Conservation (phyloP, 163 green algal species). For the Volvox carteri region DNA sequence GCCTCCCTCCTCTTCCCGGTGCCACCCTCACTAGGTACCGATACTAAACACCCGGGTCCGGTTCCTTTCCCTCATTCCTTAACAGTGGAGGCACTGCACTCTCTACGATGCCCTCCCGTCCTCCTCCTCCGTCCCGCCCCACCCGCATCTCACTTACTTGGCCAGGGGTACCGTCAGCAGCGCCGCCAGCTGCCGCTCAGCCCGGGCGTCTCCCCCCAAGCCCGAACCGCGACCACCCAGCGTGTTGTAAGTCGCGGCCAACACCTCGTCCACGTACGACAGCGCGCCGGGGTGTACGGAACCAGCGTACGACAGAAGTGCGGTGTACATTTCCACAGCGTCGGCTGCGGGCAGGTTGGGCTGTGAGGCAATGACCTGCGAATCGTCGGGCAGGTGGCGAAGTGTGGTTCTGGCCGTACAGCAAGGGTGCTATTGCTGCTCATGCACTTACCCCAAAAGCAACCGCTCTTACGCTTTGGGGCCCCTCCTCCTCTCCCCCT, state of each 20-base stretch:
- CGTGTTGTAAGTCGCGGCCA: constrained; percentile 71
- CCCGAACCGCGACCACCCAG: constrained; percentile 58
- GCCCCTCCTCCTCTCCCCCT: too few relatives aligned
- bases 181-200: constrained; percentile 85
- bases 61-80: too few relatives aligned
- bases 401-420: too few relatives aligned
- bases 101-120: too few relatives aligned
- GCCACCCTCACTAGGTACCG: too few relatives aligned
- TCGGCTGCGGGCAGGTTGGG: constrained; percentile 57
- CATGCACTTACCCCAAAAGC: too few relatives aligned
- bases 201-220: constrained; percentile 70
- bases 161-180: constrained; percentile 87
- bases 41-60: too few relatives aligned
- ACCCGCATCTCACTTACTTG: constrained; percentile 18
- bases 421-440: too few relatives aligned
- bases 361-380: constrained; percentile 46
- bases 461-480: too few relatives aligned
- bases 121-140: too few relatives aligned
- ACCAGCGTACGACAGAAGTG: constrained; percentile 83
- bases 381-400: background rate
- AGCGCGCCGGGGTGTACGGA: constrained; percentile 79
- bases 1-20: too few relatives aligned
- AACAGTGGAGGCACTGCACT: too few relatives aligned
- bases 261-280: constrained; percentile 80
- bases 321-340: constrained; percentile 86